Conservation (phyloP, 1,284 basidiomycete genomes). For the Clitocybe nebularis region DNA sequence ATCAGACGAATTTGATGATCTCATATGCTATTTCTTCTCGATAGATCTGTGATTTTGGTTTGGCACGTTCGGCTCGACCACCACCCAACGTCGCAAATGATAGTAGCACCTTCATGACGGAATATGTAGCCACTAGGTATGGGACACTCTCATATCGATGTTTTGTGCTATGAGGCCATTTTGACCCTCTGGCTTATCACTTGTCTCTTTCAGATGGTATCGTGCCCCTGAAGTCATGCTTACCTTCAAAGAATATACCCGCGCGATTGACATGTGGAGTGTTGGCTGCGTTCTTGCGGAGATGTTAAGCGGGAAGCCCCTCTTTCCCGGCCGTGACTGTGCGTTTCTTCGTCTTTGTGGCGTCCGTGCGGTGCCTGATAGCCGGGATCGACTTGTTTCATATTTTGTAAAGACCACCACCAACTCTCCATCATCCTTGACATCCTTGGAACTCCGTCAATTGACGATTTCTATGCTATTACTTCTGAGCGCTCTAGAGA, state of each 20-base stretch:
- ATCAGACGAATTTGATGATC: conserved; percentile 4
- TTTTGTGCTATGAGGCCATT: neutral
- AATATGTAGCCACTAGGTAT: conserved; percentile 86
- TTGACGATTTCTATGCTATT: conserved; percentile 93
- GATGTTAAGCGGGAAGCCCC: conserved; percentile 86
- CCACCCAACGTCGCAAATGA: conserved; percentile 80
- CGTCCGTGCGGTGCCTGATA: too few relatives aligned
- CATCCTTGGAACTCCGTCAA: conserved; percentile 83
- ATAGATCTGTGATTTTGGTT: conserved; percentile 91
- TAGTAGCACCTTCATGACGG: conserved; percentile 89
- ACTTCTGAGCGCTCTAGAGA: conserved; percentile 83
- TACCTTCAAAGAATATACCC: conserved; percentile 91
- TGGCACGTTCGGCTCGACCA: conserved; percentile 80
- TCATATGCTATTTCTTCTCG: conserved; percentile 12
- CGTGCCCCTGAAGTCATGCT: conserved; percentile 95
- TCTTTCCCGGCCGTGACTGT: conserved; percentile 89
- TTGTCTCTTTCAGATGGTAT: conserved; percentile 69
- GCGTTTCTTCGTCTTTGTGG: too few relatives aligned
- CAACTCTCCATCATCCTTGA: conserved; percentile 86
- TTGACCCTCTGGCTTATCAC: neutral
- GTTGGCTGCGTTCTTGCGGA: conserved; percentile 93
- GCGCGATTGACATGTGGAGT: conserved; percentile 91
- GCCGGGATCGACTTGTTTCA: too few relatives aligned
- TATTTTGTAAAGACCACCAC: conserved; percentile 72
- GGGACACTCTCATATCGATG: conserved; percentile 12